Evolutionary conservation across 352 stramenopile species (phyloP).

Genomic region (Pythium guiyangense): DNA sequence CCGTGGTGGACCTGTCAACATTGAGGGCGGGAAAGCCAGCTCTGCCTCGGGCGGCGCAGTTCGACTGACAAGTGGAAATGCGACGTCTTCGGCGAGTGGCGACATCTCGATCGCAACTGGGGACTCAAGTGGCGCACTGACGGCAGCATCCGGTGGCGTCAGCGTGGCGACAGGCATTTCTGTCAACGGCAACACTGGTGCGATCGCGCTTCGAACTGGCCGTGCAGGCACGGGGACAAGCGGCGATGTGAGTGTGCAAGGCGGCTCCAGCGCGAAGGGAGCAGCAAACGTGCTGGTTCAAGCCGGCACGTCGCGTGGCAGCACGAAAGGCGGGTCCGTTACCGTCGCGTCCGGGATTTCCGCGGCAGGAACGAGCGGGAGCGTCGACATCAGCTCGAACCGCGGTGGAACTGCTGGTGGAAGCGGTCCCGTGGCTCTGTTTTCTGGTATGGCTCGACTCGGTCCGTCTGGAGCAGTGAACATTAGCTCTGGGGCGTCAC

Average conservation of each 20-base stretch:
- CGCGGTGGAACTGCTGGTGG: slow-evolving; percentile 39
- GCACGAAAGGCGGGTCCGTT: slow-evolving; percentile 43
- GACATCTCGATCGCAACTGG: slow-evolving; percentile 50
- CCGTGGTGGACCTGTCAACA: slow-evolving; percentile 40
- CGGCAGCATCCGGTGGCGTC: slow-evolving; percentile 37
- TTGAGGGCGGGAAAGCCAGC: slow-evolving; percentile 42
- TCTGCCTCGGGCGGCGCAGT: slow-evolving; percentile 53
- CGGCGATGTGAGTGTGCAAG: slow-evolving; percentile 50
- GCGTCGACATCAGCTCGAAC: slow-evolving; percentile 56
- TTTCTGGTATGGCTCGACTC: slow-evolving; percentile 32
- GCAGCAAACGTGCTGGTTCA: slow-evolving; percentile 45
- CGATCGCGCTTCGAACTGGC: slow-evolving; percentile 36
- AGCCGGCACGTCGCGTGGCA: slow-evolving; percentile 35
- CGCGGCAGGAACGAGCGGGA: slow-evolving; percentile 37
- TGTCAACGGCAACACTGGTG: slow-evolving; percentile 37
- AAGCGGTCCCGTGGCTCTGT: slow-evolving; percentile 50
- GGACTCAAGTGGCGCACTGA: slow-evolving; percentile 34
- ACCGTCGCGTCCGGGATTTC: slow-evolving; percentile 44
- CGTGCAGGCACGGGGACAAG: slow-evolving; percentile 36
- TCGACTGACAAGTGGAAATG: slow-evolving; percentile 42
- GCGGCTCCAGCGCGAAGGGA: slow-evolving; percentile 36
- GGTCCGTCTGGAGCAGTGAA: slow-evolving; percentile 61
- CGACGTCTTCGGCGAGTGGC: slow-evolving; percentile 55
- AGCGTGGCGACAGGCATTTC: slow-evolving; percentile 37
- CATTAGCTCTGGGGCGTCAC: slow-evolving; percentile 60